A percentile compares a stretch with the other conserved stretches of the same genome.
Conservation (phyloP, 768 basidiomycete species). For the Lactifluus subvellereus region DNA sequence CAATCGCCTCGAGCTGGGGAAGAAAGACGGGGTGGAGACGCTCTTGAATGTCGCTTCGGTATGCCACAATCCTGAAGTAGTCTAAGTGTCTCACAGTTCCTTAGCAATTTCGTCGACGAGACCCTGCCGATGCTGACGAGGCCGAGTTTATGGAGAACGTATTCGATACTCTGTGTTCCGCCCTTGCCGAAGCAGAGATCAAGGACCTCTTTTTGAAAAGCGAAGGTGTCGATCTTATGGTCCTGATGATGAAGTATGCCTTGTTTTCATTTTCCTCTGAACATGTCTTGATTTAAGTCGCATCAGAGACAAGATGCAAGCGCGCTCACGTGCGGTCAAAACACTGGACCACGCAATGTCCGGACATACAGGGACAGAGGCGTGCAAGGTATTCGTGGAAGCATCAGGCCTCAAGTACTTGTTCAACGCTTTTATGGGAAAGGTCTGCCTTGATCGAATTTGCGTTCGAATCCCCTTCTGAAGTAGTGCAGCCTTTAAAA, state of each 20-base stretch:
- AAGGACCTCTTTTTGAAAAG: conserved; percentile 81
- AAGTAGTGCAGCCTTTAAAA: conserved; percentile 37
- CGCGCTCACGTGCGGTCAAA: conserved; percentile 82
- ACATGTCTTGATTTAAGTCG: conserved; percentile 12
- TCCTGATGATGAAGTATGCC: conserved; percentile 92
- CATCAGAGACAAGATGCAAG: conserved; percentile 72
- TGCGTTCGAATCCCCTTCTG: conserved; percentile 8
- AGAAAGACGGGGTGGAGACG: conserved; percentile 72
- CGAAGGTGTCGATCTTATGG: conserved; percentile 95
- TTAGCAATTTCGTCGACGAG: conserved; percentile 81
- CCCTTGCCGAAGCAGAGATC: conserved; percentile 68
- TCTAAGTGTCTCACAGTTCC: conserved; percentile 17
- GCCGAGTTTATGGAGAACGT: conserved; percentile 97
- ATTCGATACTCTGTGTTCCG: conserved; percentile 86
- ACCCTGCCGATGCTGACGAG: conserved; percentile 85
- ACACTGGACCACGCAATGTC: conserved; percentile 88
- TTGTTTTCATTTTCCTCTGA: not conserved
- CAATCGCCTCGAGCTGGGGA: conserved; percentile 64
- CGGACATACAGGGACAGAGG: conserved; percentile 55
- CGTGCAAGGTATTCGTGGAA: conserved; percentile 85
- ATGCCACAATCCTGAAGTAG: conserved; percentile 29
- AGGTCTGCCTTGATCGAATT: conserved; percentile 45
- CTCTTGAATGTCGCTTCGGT: conserved; percentile 77
- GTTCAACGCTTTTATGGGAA: conserved; percentile 92
- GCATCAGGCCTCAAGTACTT: conserved; percentile 82